Percentiles rank a stretch among this genome's conserved stretches.
phyloP scores from a whole-genome alignment of 1,284 basidiomycete species.

The Polyporus tsugae region DNA sequence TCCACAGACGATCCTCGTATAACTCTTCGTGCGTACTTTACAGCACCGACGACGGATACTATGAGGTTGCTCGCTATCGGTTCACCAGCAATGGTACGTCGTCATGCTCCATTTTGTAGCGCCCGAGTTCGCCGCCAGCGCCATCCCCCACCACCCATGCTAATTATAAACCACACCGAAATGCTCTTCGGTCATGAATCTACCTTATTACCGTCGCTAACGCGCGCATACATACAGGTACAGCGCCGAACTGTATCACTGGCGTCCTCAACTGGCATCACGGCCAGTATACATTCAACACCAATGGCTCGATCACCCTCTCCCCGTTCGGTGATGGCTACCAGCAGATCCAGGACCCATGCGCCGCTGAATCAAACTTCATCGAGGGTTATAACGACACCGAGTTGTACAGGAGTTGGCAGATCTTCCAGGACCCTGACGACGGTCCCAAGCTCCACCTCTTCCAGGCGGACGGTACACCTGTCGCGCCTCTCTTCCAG shows the following conservation, averaged over 20 bases:
- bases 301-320: slow-evolving; percentile 82
- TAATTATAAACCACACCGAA: background rate
- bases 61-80: slow-evolving; percentile 89
- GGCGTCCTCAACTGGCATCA: slow-evolving; percentile 90
- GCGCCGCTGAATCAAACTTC: slow-evolving; percentile 85
- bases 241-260: slow-evolving; percentile 82
- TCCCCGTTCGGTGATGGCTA: slow-evolving; percentile 83
- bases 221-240: slow-evolving; percentile 51
- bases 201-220: slow-evolving; percentile 2
- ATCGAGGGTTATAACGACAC: slow-evolving; percentile 83
- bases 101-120: slow-evolving; percentile 4
- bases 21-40: background rate
- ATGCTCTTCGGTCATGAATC: background rate
- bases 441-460: slow-evolving; percentile 71
- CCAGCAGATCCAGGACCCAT: slow-evolving; percentile 92
- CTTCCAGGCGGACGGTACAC: slow-evolving; percentile 70
- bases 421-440: slow-evolving; percentile 63
- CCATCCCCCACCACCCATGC: background rate
- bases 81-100: slow-evolving; percentile 81
- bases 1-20: background rate
- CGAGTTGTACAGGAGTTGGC: slow-evolving; percentile 63
- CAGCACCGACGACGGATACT: slow-evolving; percentile 77
- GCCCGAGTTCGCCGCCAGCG: background rate
- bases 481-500: slow-evolving; percentile 67
- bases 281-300: slow-evolving; percentile 71